These are phyloP conservation scores for Raffaelea deltoideospora DNA, from an alignment of 2,329 filamentous ascomycete species.

Conservation along the genomic window DNA sequence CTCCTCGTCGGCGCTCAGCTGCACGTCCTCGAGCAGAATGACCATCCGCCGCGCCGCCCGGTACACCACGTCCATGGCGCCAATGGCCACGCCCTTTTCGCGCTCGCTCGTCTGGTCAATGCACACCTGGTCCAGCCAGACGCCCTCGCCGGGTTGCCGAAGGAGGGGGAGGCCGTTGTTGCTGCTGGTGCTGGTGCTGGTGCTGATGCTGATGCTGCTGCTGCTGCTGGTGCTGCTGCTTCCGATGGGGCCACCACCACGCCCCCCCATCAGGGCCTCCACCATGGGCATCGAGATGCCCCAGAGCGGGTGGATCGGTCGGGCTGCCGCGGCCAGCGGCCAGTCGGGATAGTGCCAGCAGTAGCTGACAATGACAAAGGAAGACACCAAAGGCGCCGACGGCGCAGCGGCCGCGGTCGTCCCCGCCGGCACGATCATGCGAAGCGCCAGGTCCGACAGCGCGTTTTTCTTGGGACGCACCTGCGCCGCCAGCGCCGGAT, in stretches of 20 bases:
- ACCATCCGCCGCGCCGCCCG: slow-evolving; percentile 9
- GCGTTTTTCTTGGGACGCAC: slow-evolving; percentile 9
- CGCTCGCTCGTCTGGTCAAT: slow-evolving; percentile 14
- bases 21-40: slow-evolving; percentile 12
- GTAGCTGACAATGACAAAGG: slow-evolving; percentile 13
- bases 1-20: slow-evolving; percentile 8
- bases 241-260: too few species aligned
- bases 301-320: slow-evolving; percentile 7
- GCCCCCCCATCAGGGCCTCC: slow-evolving; percentile 11
- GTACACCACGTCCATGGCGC: slow-evolving; percentile 16
- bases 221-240: too few species aligned
- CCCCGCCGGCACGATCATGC: slow-evolving; percentile 7
- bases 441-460: slow-evolving; percentile 5
- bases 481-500: slow-evolving; percentile 5
- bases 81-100: slow-evolving; percentile 14
- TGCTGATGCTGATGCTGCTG: too few species aligned
- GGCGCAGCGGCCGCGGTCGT: neutral
- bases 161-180: neutral
- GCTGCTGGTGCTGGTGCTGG: too few species aligned
- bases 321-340: slow-evolving; percentile 6
- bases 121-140: slow-evolving; percentile 19
- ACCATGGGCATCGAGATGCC: slow-evolving; percentile 12
- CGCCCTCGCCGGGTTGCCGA: slow-evolving; percentile 6
- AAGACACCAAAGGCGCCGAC: too few species aligned
- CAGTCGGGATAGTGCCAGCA: slow-evolving; percentile 13